Evolutionary conservation across 2,329 filamentous ascomycete genomes (phyloP), one percentile per base, ranked within the genome.

Genomic region (Phialocephala sp.): DNA sequence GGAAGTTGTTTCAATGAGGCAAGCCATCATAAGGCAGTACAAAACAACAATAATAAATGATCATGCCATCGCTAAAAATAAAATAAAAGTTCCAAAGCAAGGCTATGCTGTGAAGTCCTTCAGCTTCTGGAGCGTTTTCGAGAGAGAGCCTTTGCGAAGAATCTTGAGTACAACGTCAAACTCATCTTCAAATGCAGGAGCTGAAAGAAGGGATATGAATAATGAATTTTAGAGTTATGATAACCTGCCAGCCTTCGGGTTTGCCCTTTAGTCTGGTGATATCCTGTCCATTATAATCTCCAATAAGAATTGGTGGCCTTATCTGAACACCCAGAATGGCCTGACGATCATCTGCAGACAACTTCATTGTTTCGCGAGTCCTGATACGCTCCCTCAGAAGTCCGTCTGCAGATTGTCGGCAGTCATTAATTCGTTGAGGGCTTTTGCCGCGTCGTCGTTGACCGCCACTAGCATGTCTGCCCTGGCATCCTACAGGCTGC

Each of bases 231-330:
- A 60, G 65, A 50, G 60, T 58, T 11, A 60, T 58, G 58, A 45
- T 60, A 61, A 36, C 20, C 18, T 32, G 9, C 27, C 6, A 3
- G 6, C 6, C 27, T 52, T 36, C 59, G 32, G 57, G 4, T 3
- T 32, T 54, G 22, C 50, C 11, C 45, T 50, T 50, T 12, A 20
- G 12, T 59, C 50, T 64, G 47, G 36, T 41, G 61, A 64, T 52
- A 45, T 41, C 39, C 58, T 35, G 60, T 32, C 6, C 27, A 64
- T 66, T 63, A 41, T 45, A 27, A 27, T 63, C 64, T 66, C 66
- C 68, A 72, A 71, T 72, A 37, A 68, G 52, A 66, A 20, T 41
- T 66, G 39, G 62, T 54, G 27, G 61, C 64, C 69, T 72, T 72
- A 71, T 71, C 71, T 50, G 57, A 58, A 66, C 67, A 64, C 62